Percentiles rank a stretch among this genome's conserved stretches.
Evolutionary conservation across 352 stramenopile species (phyloP).

Genomic region (Plasmopara viticola): DNA sequence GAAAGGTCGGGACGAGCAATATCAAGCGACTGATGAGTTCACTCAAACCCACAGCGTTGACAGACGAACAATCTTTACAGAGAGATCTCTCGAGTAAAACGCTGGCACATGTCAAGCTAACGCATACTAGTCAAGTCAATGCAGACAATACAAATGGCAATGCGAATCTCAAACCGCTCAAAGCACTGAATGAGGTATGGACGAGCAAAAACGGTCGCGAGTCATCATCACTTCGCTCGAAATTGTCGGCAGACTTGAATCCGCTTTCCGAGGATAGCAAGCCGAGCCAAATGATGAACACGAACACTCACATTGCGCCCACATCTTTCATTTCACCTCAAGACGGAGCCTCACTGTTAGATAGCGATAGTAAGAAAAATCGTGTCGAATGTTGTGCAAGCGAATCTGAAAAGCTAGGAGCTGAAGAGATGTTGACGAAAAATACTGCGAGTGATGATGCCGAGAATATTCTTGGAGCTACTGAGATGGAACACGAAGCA

Average conservation of each 20-base stretch:
- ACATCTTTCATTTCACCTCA: too few species aligned
- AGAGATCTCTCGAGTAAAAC: background rate
- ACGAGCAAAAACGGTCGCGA: background rate
- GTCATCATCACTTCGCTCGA: background rate
- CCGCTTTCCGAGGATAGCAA: too few species aligned
- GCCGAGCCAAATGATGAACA: too few species aligned
- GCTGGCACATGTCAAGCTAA: slow-evolving; percentile 12
- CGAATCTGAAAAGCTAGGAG: background rate
- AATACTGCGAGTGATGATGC: background rate
- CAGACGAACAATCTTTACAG: background rate
- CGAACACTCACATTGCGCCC: too few species aligned
- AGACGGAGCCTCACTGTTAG: background rate
- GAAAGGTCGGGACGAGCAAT: background rate
- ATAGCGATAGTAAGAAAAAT: background rate
- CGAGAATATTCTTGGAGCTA: background rate
- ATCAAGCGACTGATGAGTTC: slow-evolving; percentile 3
- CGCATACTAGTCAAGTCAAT: background rate
- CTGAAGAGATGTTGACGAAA: background rate
- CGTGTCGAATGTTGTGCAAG: background rate
- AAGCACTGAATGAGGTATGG: slow-evolving; percentile 1
- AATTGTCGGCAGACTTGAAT: too few species aligned
- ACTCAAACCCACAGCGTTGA: slow-evolving; percentile 12
- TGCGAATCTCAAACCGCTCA: slow-evolving; percentile 1
- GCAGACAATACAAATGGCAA: background rate
- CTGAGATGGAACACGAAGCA: background rate